Evolutionary conservation across 2,329 filamentous ascomycete genomes (phyloP).

Genomic region (Epichloe festucae): DNA sequence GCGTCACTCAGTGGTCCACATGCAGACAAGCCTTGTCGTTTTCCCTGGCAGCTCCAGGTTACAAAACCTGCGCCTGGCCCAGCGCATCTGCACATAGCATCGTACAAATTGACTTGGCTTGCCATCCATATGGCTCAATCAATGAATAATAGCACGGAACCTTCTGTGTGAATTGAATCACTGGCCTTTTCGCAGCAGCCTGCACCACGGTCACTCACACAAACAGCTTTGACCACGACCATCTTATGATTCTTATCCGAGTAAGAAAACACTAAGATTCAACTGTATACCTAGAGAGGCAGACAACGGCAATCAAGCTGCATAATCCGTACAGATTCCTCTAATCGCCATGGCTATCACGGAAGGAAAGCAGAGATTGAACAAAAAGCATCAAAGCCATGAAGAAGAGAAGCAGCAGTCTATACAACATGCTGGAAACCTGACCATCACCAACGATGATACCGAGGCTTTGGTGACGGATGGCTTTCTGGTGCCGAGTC

Average conservation of each 20-base stretch:
- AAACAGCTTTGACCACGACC: too few species aligned
- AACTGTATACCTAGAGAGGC: not conserved
- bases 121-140: not conserved
- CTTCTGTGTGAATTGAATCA: too few species aligned
- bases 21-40: not conserved
- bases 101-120: not conserved
- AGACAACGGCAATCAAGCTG: not conserved
- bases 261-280: too few species aligned
- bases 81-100: not conserved
- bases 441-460: conserved; percentile 8
- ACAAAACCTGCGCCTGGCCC: not conserved
- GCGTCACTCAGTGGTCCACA: not conserved
- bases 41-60: not conserved
- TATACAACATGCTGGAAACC: not conserved
- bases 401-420: conserved; percentile 1
- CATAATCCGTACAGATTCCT: not conserved
- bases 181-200: not conserved
- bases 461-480: conserved; percentile 23
- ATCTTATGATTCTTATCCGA: too few species aligned
- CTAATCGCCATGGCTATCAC: conserved; percentile 13
- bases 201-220: too few species aligned
- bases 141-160: too few species aligned
- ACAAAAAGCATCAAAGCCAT: conserved; percentile 5
- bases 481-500: conserved; percentile 27
- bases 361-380: conserved; percentile 15